Conservation (phyloP, 1,139 yeast genomes). For the Geotrichum macrosporum region DNA sequence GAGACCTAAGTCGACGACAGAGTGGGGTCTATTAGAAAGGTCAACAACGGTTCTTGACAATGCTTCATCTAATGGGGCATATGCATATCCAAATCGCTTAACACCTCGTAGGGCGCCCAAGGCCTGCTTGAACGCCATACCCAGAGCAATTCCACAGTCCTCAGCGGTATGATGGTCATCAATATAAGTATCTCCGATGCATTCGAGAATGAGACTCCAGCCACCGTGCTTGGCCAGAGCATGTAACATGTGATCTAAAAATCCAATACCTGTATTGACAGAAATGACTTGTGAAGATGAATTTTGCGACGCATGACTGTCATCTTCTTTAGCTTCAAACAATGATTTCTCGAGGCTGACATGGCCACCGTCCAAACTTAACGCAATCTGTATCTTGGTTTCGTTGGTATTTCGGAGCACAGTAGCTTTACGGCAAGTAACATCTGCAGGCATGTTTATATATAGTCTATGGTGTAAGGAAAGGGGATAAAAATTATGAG, state of each 20-base stretch:
- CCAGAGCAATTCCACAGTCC: conserved; percentile 90
- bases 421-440: conserved; percentile 44
- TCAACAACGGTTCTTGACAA: conserved; percentile 92
- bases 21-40: conserved; percentile 85
- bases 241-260: conserved; percentile 94
- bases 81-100: conserved; percentile 88
- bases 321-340: conserved; percentile 31
- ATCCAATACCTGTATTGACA: conserved; percentile 89
- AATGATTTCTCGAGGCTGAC: conserved; percentile 57
- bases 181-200: conserved; percentile 90
- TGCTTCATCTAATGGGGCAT: conserved; percentile 96
- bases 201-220: conserved; percentile 85
- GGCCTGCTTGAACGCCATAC: conserved; percentile 84
- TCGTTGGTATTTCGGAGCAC: conserved; percentile 80
- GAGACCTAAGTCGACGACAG: conserved; percentile 82
- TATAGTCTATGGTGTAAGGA: not conserved
- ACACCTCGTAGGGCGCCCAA: conserved; percentile 87
- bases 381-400: conserved; percentile 82
- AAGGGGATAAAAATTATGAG: not conserved
- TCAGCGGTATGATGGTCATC: conserved; percentile 98
- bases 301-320: conserved; percentile 58
- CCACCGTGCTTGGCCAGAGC: conserved; percentile 96
- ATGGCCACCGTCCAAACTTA: conserved; percentile 80
- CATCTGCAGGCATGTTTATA: conserved; percentile 4
- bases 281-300: conserved; percentile 66